Base-by-base conservation (phyloP, 805 yeast genomes). In the Myxozyma mucilagina region DNA sequence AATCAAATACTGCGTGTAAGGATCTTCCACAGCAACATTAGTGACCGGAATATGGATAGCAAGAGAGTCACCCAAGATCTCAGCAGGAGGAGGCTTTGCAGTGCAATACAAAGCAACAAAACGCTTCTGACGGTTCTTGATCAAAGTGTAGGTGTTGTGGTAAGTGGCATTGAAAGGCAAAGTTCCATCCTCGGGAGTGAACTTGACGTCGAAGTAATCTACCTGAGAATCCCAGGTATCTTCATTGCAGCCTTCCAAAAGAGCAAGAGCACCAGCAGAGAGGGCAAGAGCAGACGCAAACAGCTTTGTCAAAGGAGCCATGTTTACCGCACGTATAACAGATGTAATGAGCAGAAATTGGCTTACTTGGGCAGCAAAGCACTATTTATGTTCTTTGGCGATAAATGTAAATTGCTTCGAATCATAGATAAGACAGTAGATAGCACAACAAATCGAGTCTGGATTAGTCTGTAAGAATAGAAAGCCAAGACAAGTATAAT, bases 181-280 rank as follows among this genome's bases (percentile, higher is more conserved):
- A 16, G 35, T 20, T 29, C 43, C 13, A 38, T 29, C 43, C 5
- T 14, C 31, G 14, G 14, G 41, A 51, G 9, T 8, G 43, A 38
- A 53, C 60, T 56, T 56, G 42, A 39, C 59, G 29, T 52, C 59
- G 24, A 56, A 53, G 43, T 20, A 56, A 44, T 56, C 60, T 20
- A 24, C 35, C 20, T 16, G 9, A 2, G 60, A 56, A 31, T 56
- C 60, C 43, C 41, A 43, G 24, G 32, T 16, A 20, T 14, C 59
- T 50, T 56, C 58, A 29, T 50, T 13, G 45, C 59, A 53, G 42
- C 60, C 59, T 11, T 35, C 45, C n/a, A 42, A 35, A 11, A 56
- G 36, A 20, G 50, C 59, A n/a, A 32, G 39, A 9, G 47, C 55
- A 16, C 47, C 42, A 18, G 52, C n/a, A 42, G 52, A 34, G 8